phyloP scores from a whole-genome alignment of 108 stramenopile genomes.

The Fistulifera pelliculosa region DNA sequence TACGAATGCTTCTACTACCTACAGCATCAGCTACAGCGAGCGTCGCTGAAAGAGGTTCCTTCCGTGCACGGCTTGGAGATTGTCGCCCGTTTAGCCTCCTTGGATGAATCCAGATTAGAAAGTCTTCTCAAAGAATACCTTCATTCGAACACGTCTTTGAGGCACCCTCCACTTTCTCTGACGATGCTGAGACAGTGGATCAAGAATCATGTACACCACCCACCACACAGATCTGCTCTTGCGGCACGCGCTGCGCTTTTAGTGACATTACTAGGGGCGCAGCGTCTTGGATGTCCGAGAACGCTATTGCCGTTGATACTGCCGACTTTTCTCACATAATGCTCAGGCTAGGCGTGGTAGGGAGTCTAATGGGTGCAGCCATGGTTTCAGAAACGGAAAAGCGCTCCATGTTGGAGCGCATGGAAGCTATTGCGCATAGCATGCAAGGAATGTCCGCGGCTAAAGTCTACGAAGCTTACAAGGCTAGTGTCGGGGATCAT shows the following conservation, averaged over 20 bases:
- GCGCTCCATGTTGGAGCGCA: neutral
- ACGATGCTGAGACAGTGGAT: neutral
- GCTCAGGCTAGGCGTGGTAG: slow-evolving; percentile 57
- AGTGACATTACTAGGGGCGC: slow-evolving; percentile 50
- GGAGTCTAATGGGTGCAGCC: slow-evolving; percentile 38
- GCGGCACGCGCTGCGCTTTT: slow-evolving; percentile 39
- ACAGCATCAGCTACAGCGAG: slow-evolving; percentile 65
- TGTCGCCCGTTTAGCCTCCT: slow-evolving; percentile 37
- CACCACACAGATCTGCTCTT: neutral
- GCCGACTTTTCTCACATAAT: slow-evolving; percentile 43
- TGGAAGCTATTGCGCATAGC: neutral
- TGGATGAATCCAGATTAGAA: slow-evolving; percentile 34
- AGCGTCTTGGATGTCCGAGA: slow-evolving; percentile 5
- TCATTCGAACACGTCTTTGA: slow-evolving; percentile 45
- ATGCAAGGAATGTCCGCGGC: neutral
- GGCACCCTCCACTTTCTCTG: slow-evolving; percentile 11
- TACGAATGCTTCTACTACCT: slow-evolving; percentile 71
- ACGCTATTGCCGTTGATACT: neutral
- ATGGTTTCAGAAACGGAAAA: slow-evolving; percentile 8
- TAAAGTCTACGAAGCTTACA: slow-evolving; percentile 46
- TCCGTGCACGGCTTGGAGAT: slow-evolving; percentile 34
- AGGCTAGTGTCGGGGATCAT: too few relatives aligned
- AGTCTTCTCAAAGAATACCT: slow-evolving; percentile 45
- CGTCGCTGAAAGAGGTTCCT: slow-evolving; percentile 21
- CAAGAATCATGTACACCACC: slow-evolving; percentile 2